phyloP scores from a whole-genome alignment of 2,329 filamentous ascomycete genomes.

The Dothistroma pini region DNA sequence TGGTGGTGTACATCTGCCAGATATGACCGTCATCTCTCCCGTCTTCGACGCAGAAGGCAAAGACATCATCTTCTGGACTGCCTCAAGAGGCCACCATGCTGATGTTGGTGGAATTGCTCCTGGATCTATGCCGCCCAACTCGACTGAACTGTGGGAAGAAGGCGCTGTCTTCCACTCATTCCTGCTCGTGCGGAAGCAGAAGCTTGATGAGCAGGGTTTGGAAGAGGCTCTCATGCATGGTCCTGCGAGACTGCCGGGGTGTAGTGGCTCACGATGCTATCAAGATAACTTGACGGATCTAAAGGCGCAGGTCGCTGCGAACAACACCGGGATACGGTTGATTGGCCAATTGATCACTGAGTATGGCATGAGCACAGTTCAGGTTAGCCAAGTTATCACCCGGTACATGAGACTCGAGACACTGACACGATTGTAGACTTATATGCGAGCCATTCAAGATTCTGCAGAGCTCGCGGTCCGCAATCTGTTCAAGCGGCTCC shows the following conservation, averaged over 20 bases:
- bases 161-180: slow-evolving; percentile 38
- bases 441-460: slow-evolving; percentile 77
- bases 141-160: slow-evolving; percentile 44
- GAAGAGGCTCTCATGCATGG: slow-evolving; percentile 58
- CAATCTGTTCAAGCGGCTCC: slow-evolving; percentile 65
- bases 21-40: slow-evolving; percentile 43
- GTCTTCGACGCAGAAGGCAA: slow-evolving; percentile 32
- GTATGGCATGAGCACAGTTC: slow-evolving; percentile 34
- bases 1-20: slow-evolving; percentile 43
- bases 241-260: slow-evolving; percentile 54
- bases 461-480: slow-evolving; percentile 76
- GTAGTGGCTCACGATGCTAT: slow-evolving; percentile 32
- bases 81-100: slow-evolving; percentile 46
- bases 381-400: slow-evolving; percentile 40
- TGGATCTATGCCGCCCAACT: slow-evolving; percentile 44
- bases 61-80: slow-evolving; percentile 40
- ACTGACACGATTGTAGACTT: slow-evolving; percentile 34
- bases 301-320: slow-evolving; percentile 36
- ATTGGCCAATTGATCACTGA: slow-evolving; percentile 38
- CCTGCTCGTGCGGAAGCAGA: slow-evolving; percentile 27
- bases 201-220: slow-evolving; percentile 37
- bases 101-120: slow-evolving; percentile 41
- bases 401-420: too few relatives aligned
- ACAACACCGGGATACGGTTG: slow-evolving; percentile 36
- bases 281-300: slow-evolving; percentile 37